Conservation (phyloP, 805 yeast genomes). For the Starmerella asiatica region DNA sequence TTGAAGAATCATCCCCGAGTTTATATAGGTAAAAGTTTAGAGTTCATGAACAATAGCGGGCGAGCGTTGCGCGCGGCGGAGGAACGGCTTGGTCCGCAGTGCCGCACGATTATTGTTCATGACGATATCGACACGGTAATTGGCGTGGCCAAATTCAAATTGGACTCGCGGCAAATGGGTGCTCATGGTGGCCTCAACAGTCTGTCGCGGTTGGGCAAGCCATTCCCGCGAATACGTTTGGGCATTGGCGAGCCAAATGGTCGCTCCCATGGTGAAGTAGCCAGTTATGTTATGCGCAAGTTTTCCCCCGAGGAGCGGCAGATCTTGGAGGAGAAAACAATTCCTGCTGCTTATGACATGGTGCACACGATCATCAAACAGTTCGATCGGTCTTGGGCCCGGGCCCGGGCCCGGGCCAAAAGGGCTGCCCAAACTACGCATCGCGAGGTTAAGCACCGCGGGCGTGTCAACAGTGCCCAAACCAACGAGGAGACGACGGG, state of each 20-base stretch:
- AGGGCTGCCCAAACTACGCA: no score
- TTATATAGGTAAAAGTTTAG: slow-evolving; percentile 38
- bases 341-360: slow-evolving; percentile 18
- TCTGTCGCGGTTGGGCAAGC: slow-evolving; percentile 34
- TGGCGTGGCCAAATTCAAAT: slow-evolving; percentile 54
- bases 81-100: slow-evolving; percentile 21
- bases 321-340: slow-evolving; percentile 28
- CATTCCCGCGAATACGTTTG: slow-evolving; percentile 50
- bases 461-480: no score
- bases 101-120: slow-evolving; percentile 37
- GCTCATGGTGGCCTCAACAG: slow-evolving; percentile 79
- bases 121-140: slow-evolving; percentile 60
- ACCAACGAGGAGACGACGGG: no score
- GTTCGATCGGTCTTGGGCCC: no score
- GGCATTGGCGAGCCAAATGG: slow-evolving; percentile 62
- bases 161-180: slow-evolving; percentile 46
- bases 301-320: slow-evolving; percentile 37
- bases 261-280: slow-evolving; percentile 35
- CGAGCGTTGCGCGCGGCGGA: slow-evolving; percentile 30
- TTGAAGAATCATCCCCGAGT: slow-evolving; percentile 20
- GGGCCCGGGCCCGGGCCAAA: no score
- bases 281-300: slow-evolving; percentile 46
- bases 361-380: no score
- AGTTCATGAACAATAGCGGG: slow-evolving; percentile 64
- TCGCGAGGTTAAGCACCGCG: no score